These are phyloP conservation scores for Fusarium sp. DNA, from an alignment of 2,329 filamentous ascomycete species.

Conservation along the genomic window DNA sequence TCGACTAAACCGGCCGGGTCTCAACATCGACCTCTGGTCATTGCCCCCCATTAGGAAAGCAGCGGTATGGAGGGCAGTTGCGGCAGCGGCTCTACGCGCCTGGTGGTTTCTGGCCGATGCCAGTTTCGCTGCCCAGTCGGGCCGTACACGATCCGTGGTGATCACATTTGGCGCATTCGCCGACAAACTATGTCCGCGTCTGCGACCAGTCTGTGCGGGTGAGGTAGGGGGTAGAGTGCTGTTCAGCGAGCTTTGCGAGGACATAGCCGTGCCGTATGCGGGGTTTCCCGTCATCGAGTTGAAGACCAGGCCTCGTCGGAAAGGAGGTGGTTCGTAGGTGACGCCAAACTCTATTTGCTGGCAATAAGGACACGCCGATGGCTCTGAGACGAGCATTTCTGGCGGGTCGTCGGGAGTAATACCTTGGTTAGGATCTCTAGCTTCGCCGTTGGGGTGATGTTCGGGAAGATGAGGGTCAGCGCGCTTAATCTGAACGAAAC, in stretches of 20 bases:
- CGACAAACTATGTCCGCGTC: constrained; percentile 76
- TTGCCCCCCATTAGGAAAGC: constrained; percentile 88
- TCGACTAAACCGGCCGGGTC: constrained; percentile 70
- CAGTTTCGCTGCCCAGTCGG: constrained; percentile 95
- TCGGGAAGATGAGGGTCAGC: constrained; percentile 92
- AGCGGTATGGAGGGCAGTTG: constrained; percentile 93
- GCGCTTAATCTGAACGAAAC: constrained; percentile 98
- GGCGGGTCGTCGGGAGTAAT: constrained; percentile 65
- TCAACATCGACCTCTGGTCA: constrained; percentile 64
- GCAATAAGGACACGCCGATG: constrained; percentile 94
- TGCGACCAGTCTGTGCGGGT: constrained; percentile 57
- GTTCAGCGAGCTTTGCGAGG: constrained; percentile 85
- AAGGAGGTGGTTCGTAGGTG: constrained; percentile 92
- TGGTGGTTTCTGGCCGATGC: constrained; percentile 88
- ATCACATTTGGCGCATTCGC: constrained; percentile 89
- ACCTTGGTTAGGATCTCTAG: constrained; percentile 55
- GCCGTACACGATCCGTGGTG: constrained; percentile 91
- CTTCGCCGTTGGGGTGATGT: constrained; percentile 71
- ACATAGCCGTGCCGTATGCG: constrained; percentile 79
- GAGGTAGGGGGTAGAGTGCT: constrained; percentile 66
- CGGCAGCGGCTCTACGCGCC: constrained; percentile 88
- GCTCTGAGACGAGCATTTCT: constrained; percentile 87
- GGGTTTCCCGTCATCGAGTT: constrained; percentile 61
- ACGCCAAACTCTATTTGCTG: constrained; percentile 96
- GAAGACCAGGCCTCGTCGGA: constrained; percentile 86